Percentiles rank a stretch among this genome's conserved stretches.
Conservation (phyloP, 176 grass and related monocot species). For the Themeda triandra region DNA sequence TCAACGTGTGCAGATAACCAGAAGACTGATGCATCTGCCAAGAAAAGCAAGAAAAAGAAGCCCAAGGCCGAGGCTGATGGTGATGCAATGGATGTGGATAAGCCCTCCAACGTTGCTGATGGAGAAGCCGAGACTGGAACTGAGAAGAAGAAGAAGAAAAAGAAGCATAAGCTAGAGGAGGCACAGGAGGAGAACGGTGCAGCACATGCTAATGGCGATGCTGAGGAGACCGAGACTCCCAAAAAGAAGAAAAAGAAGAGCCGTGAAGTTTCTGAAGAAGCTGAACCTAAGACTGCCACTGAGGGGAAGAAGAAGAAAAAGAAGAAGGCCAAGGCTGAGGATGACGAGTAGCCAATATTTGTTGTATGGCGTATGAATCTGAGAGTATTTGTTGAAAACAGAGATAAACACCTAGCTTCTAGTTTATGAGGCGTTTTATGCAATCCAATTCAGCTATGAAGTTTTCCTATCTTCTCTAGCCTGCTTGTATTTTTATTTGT, state of each 20-base stretch:
- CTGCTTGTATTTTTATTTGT: background rate
- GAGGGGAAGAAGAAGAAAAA: conserved; percentile 70
- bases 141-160: conserved; percentile 78
- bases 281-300: conserved; percentile 30
- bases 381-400: conserved; percentile 6
- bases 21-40: conserved; percentile 35
- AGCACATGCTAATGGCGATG: conserved; percentile 23
- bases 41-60: conserved; percentile 87
- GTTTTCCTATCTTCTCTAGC: background rate
- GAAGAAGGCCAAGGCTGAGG: conserved; percentile 44
- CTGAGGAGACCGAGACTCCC: conserved; percentile 40
- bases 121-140: conserved; percentile 55
- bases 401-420: conserved; percentile 11
- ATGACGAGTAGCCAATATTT: conserved; percentile 28
- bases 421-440: background rate
- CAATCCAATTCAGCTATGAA: background rate
- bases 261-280: conserved; percentile 25
- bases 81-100: conserved; percentile 66
- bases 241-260: conserved; percentile 72
- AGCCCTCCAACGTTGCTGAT: conserved; percentile 20
- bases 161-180: conserved; percentile 67
- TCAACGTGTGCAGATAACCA: conserved; percentile 1
- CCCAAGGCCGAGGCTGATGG: conserved; percentile 16
- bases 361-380: background rate
- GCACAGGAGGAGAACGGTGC: conserved; percentile 13